Conservation (phyloP, 345 rosid genomes). For the Tarenaya hassleriana region DNA sequence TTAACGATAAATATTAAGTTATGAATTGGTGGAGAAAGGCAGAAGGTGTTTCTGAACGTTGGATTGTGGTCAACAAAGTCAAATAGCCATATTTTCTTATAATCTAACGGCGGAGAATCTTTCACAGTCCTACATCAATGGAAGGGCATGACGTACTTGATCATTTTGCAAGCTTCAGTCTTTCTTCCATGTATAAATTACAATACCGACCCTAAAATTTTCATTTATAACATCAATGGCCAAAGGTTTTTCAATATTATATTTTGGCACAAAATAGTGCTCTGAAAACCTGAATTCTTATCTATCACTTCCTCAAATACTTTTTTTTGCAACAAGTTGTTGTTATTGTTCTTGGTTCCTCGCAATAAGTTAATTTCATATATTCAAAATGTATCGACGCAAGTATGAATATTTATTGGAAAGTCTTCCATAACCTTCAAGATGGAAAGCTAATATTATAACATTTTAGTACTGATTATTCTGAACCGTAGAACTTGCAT, state of each 20-base stretch:
- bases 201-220: constrained; percentile 1
- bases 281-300: no score
- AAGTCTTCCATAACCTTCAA: no score
- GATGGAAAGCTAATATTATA: no score
- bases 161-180: not conserved
- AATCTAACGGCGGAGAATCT: constrained; percentile 10
- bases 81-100: constrained; percentile 1
- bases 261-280: not conserved
- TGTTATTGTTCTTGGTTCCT: no score
- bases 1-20: not conserved
- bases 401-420: no score
- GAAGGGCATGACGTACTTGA: not conserved
- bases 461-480: no score
- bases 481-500: no score
- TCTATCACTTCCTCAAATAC: no score
- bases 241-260: not conserved
- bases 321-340: no score
- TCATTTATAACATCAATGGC: constrained; percentile 1
- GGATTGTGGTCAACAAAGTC: constrained; percentile 7
- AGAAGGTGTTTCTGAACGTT: not conserved
- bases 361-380: no score
- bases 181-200: not conserved
- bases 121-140: not conserved
- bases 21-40: not conserved
- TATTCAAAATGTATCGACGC: no score